Conservation (phyloP, 2,329 filamentous ascomycete genomes). For the Sclerotinia spermophila region DNA sequence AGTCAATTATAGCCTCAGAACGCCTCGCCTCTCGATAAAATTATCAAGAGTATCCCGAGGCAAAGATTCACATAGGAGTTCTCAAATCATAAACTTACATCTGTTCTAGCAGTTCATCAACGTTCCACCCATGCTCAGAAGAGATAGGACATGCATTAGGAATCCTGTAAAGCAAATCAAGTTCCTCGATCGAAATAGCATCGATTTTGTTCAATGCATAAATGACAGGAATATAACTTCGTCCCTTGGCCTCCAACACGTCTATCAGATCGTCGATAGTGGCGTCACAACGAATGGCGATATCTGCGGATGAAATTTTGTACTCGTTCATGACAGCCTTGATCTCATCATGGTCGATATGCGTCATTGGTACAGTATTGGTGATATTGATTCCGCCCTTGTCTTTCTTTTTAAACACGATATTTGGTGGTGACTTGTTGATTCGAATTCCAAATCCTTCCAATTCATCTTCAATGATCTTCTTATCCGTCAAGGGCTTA, state of each 20-base stretch:
- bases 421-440: slow-evolving; percentile 96
- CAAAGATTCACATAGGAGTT: not conserved
- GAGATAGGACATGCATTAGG: slow-evolving; percentile 97
- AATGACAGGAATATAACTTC: slow-evolving; percentile 97
- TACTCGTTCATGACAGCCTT: slow-evolving; percentile 98
- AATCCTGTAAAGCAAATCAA: slow-evolving; percentile 93
- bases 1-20: not conserved
- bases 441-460: slow-evolving; percentile 97
- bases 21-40: not conserved
- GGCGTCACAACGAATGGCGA: slow-evolving; percentile 95
- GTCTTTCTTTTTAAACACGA: slow-evolving; percentile 99
- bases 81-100: slow-evolving; percentile 56
- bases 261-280: slow-evolving; percentile 98
- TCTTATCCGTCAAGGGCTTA: slow-evolving; percentile 95
- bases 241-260: slow-evolving; percentile 86
- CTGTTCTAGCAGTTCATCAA: slow-evolving; percentile 92
- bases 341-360: slow-evolving; percentile 95
- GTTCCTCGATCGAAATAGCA: slow-evolving; percentile 93
- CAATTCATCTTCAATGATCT: slow-evolving; percentile 88
- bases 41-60: not conserved
- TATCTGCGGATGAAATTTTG: slow-evolving; percentile 92
- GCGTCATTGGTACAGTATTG: slow-evolving; percentile 84
- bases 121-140: slow-evolving; percentile 95
- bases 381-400: slow-evolving; percentile 96
- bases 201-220: slow-evolving; percentile 99